Evolutionary conservation across 2,329 filamentous ascomycete species (phyloP), one percentile per base, ranked within the genome.

Genomic region (Penicillium freii): DNA sequence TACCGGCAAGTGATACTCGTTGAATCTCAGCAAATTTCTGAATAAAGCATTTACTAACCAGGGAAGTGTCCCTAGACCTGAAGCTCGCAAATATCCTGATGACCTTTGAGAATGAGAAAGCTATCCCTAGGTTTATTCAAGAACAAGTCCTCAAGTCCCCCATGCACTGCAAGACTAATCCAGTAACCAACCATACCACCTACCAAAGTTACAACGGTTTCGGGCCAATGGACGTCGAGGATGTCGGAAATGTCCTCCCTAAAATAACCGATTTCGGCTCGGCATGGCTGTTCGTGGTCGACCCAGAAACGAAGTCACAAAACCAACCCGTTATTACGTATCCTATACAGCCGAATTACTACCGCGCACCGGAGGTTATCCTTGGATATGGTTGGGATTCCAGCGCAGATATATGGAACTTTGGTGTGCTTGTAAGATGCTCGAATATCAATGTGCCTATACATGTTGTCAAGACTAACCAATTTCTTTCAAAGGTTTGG

Each of bases 81-180:
- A 78, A 78, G 53, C 67, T 75, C 0, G 71, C 70, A 34, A 79
- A 78, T 58, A 75, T 78, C 25, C 63, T 78, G 21, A 65, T 74
- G 56, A 63, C 54, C 3, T 68, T 75, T 15, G 67, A 72, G 39
- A 61, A 68, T 34, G 54, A 54, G 33, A 56, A 47, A 17, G 51
- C 63, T 15, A 51, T 66, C n/a, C 15, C 51, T 34, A 36, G 51
- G 0, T 67, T 67, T n/a, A 50, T 65, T 2, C 57, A 67, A 39
- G 56, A 57, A 3, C 58, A 61, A 11, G 34, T 59, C n/a, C 44
- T 58, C 31, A 58, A 62, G 9, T 42, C 65, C 25, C 67, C 66
- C 0, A 63, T 69, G 47, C 47, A 64, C 25, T 66, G 58, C 48
- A 70, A 72, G 17, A 51, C 59, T 11, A 65, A 70, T 38, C 19